Base-by-base conservation (phyloP, 306 rosid genomes). In the Datisca glomerata region DNA sequence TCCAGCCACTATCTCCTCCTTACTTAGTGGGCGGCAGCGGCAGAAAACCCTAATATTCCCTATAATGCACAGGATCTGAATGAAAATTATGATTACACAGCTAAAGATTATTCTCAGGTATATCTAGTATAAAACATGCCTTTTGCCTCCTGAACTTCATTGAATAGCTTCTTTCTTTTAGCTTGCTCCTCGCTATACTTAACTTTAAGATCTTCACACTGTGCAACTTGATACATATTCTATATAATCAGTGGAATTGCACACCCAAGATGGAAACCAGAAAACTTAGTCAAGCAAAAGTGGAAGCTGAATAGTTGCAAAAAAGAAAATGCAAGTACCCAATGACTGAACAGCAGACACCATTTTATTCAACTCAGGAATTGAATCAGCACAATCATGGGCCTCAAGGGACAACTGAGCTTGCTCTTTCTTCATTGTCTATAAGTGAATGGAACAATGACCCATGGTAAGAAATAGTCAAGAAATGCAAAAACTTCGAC, bases 101-200 rank as follows among this genome's bases (percentile, higher is more conserved):
- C 33, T 6, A 28, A 12, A 12, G 33, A 28, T 6, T 28, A 28
- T 28, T 6, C 7, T 4, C 7, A 27, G 15, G 16, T 11, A 37
- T 37, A 37, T 37, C 0, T 37, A 37, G 2, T 12, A 11, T 1
- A 29, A 47, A 41, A 48, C 61, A 59, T 63, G 65, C 95, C 95
- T 74, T 85, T 85, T 47, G 93, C 86, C 55, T 85, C 95, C 53
- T 80, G 95, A 73, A 80, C 86, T 67, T 79, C 93, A 53, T 85
- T 85, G 42, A 85, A 85, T 24, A 85, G 93, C 58, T 66, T 73
- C 66, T 67, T 85, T 55, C 93, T 76, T 74, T 60, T 45, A 52
- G 60, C 59, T 79, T 76, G 85, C 69, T 85, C 95, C 55, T 85
- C 95, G 2, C 60, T 57, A 65, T 76, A 85, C 61, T 76, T 85